A percentile compares a stretch with the other conserved stretches of the same genome.
Evolutionary conservation across 2,329 filamentous ascomycete species (phyloP).

Genomic region (Alternaria brassicae): DNA sequence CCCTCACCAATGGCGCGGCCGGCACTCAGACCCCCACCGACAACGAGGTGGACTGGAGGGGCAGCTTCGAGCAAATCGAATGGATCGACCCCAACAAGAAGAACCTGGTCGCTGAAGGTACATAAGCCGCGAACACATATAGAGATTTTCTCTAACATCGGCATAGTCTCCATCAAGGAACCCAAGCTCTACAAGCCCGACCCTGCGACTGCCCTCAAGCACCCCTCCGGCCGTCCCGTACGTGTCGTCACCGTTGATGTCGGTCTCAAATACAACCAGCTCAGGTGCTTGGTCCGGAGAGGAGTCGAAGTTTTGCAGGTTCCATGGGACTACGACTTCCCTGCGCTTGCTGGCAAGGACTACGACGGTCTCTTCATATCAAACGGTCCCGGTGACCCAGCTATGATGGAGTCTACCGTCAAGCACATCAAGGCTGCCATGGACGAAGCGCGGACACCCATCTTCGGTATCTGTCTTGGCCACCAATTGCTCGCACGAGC

Average conservation of each 20-base stretch:
- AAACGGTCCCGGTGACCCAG: constrained; percentile 95
- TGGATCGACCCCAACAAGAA: constrained; percentile 92
- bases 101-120: constrained; percentile 95
- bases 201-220: constrained; percentile 74
- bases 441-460: constrained; percentile 79
- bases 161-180: constrained; percentile 82
- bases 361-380: constrained; percentile 98
- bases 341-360: constrained; percentile 74
- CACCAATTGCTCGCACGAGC: constrained; percentile 92
- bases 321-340: constrained; percentile 95
- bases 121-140: constrained; percentile 10
- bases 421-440: constrained; percentile 79
- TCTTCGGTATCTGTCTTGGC: constrained; percentile 96
- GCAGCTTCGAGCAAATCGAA: constrained; percentile 77
- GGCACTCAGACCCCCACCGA: constrained; percentile 44
- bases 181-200: constrained; percentile 86
- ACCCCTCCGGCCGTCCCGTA: constrained; percentile 85
- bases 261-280: constrained; percentile 97
- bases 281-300: constrained; percentile 87
- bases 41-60: constrained; percentile 53
- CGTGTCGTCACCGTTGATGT: constrained; percentile 94
- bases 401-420: constrained; percentile 80
- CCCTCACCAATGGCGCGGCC: constrained; percentile 51
- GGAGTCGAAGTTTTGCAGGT: constrained; percentile 94
- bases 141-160: constrained; percentile 28